These are phyloP conservation scores for Sideroxylon spinosum DNA, from an alignment of 179 eudicot genomes.

Conservation along the genomic window DNA sequence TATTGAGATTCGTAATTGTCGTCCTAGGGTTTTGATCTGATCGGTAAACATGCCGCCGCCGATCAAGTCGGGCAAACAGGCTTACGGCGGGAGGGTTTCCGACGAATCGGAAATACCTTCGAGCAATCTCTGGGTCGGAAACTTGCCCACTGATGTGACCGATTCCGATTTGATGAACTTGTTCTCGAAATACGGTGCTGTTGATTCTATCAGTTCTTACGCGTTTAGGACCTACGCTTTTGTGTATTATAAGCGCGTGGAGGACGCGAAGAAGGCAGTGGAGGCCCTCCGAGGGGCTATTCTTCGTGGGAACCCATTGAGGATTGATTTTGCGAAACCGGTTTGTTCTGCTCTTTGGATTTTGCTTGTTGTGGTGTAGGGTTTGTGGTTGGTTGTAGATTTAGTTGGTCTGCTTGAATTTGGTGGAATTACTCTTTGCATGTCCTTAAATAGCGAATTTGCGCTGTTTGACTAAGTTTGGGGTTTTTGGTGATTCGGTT, in stretches of 20 bases:
- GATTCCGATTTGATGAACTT: slow-evolving; percentile 51
- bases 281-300: slow-evolving; percentile 46
- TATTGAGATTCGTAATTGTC: neutral
- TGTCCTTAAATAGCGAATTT: neutral
- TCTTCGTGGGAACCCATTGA: slow-evolving; percentile 48
- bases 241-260: slow-evolving; percentile 45
- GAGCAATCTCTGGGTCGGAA: slow-evolving; percentile 81
- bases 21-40: neutral
- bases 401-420: neutral
- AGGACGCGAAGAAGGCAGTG: slow-evolving; percentile 56
- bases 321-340: slow-evolving; percentile 87
- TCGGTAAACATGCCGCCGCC: neutral
- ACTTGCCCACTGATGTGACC: slow-evolving; percentile 48
- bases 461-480: neutral
- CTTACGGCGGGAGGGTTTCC: neutral
- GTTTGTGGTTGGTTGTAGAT: neutral
- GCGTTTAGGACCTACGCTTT: slow-evolving; percentile 72
- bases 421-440: neutral
- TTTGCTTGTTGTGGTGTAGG: neutral
- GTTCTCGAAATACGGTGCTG: slow-evolving; percentile 51
- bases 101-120: slow-evolving; percentile 33
- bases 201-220: slow-evolving; percentile 56
- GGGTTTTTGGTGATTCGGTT: neutral
- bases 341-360: slow-evolving; percentile 48
- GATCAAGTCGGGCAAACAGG: neutral